These are phyloP conservation scores for Eudorina sp. DNA, from an alignment of 139 green algal species.

Conservation along the genomic window DNA sequence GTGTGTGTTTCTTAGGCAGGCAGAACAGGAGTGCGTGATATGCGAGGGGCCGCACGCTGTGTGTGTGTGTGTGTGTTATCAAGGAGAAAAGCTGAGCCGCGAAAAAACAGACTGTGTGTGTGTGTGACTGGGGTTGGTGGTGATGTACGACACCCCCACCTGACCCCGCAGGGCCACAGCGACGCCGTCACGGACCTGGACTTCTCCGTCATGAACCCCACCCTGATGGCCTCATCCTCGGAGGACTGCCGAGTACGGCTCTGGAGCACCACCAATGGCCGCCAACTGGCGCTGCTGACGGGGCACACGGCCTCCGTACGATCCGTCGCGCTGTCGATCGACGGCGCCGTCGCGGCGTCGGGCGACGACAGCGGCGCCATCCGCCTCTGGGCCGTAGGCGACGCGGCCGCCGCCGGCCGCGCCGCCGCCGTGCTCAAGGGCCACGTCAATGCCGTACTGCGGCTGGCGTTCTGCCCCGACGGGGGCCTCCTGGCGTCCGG, in stretches of 20 bases:
- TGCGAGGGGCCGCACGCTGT: no score
- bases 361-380: constrained; percentile 24
- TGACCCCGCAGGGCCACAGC: constrained; percentile 3
- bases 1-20: no score
- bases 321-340: neutral
- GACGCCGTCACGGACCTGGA: constrained; percentile 1
- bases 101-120: no score
- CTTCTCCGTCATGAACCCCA: neutral
- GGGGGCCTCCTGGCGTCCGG: constrained; percentile 14
- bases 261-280: constrained; percentile 18
- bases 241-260: constrained; percentile 43
- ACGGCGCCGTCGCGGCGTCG: neutral
- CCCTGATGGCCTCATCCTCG: neutral
- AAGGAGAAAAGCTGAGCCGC: no score
- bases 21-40: no score
- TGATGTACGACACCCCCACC: neutral
- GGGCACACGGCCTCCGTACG: neutral
- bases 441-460: neutral
- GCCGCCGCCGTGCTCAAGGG: neutral
- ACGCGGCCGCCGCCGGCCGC: neutral
- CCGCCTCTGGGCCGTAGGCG: constrained; percentile 1
- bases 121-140: no score
- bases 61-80: no score
- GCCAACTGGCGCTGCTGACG: neutral
- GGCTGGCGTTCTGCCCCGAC: constrained; percentile 1